phyloP scores from a whole-genome alignment of 495 filamentous ascomycete species.

The Podospora sp. region DNA sequence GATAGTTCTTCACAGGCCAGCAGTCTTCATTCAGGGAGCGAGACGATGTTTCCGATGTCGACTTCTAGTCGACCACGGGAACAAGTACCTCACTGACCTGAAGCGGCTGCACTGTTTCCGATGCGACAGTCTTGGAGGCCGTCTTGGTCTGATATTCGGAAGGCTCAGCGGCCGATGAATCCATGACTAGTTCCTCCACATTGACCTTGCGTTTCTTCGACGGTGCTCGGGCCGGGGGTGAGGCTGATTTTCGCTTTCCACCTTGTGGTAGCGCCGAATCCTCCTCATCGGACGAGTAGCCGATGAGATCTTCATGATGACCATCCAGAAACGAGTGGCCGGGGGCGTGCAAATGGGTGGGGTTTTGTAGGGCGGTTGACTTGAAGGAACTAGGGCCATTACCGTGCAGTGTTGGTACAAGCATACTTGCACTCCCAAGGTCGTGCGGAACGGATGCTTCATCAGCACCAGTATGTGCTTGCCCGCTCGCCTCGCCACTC shows the following conservation, averaged over 20 bases:
- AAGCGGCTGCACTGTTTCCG: not conserved
- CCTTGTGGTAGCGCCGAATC: not conserved
- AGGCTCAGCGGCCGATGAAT: not conserved
- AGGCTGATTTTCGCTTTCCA: conserved; percentile 6
- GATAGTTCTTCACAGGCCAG: conserved; percentile 12
- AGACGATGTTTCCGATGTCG: not conserved
- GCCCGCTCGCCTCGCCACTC: conserved; percentile 4
- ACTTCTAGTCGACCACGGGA: conserved; percentile 6
- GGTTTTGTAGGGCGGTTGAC: not conserved
- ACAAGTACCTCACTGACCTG: not conserved
- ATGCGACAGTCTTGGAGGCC: not conserved
- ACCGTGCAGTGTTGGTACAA: conserved; percentile 28
- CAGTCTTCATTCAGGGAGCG: not conserved
- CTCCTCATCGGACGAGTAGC: conserved; percentile 39
- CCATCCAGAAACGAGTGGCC: not conserved
- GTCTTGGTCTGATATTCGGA: too few species aligned
- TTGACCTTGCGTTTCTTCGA: conserved; percentile 3
- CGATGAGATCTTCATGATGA: conserved; percentile 29
- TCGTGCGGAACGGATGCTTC: not conserved
- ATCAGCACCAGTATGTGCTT: conserved; percentile 3
- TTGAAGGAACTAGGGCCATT: conserved; percentile 26
- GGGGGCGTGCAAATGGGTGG: not conserved
- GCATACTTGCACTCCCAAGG: not conserved
- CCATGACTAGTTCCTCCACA: not conserved
- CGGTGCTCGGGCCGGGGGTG: not conserved